A percentile compares a stretch with the other conserved stretches of the same genome.
These are phyloP conservation scores for Anastatica hierochuntica DNA, from an alignment of 345 rosid genomes.

Conservation along the genomic window DNA sequence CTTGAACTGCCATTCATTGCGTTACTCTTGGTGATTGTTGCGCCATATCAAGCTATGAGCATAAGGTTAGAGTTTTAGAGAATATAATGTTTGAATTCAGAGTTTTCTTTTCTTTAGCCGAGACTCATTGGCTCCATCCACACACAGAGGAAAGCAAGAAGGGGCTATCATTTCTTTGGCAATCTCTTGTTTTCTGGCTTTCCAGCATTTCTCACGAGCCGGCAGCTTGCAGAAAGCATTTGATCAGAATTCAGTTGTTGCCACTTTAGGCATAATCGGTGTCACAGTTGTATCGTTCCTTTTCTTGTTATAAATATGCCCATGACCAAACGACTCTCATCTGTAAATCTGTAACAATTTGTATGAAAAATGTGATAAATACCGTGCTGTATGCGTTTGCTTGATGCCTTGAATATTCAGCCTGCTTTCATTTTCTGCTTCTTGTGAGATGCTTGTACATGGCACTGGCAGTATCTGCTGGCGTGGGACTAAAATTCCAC, in stretches of 20 bases:
- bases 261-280: slow-evolving; percentile 57
- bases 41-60: slow-evolving; percentile 56
- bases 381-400: slow-evolving; percentile 7
- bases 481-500: neutral
- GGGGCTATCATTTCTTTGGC: slow-evolving; percentile 54
- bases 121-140: slow-evolving; percentile 5
- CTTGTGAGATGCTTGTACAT: neutral
- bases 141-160: slow-evolving; percentile 61
- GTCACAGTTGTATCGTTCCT: slow-evolving; percentile 37
- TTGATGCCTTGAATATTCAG: too few relatives aligned
- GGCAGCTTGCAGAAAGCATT: slow-evolving; percentile 59
- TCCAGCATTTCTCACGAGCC: slow-evolving; percentile 74
- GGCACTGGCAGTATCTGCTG: neutral
- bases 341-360: neutral
- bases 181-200: slow-evolving; percentile 63
- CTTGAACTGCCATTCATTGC: slow-evolving; percentile 80
- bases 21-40: slow-evolving; percentile 56
- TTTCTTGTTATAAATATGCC: slow-evolving; percentile 18
- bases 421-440: neutral
- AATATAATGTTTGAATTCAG: neutral
- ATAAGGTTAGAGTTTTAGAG: slow-evolving; percentile 46
- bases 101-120: neutral
- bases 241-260: slow-evolving; percentile 69
- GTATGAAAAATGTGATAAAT: slow-evolving; percentile 13
- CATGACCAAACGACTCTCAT: too few relatives aligned